phyloP scores from a whole-genome alignment of 331 rosid species.

The Pyracantha coccinea region DNA sequence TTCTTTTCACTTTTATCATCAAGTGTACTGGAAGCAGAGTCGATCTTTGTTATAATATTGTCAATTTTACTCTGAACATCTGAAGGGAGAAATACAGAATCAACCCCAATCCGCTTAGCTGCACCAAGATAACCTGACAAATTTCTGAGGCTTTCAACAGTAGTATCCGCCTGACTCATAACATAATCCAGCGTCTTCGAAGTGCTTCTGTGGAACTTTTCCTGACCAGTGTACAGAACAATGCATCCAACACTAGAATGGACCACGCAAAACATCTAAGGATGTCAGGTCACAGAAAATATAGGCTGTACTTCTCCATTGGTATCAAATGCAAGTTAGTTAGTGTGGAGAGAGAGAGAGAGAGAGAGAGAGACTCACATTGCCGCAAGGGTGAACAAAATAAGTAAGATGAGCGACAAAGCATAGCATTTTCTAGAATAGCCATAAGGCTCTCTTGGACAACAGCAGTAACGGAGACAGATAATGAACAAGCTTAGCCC shows the following conservation, averaged over 20 bases:
- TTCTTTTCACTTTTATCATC: constrained; percentile 11
- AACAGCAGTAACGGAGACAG: constrained; percentile 30
- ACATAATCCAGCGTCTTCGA: constrained; percentile 12
- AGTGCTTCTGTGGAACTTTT: constrained; percentile 31
- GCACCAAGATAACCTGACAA: constrained; percentile 37
- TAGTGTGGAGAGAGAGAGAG: too few species aligned
- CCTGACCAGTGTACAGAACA: constrained; percentile 41
- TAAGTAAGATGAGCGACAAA: constrained; percentile 35
- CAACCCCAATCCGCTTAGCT: constrained; percentile 37
- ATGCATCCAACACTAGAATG: constrained; percentile 34
- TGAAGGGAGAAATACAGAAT: constrained; percentile 30
- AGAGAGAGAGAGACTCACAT: constrained; percentile 21
- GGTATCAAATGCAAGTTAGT: too few species aligned
- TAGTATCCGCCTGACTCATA: constrained; percentile 18
- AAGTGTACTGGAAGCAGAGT: constrained; percentile 22
- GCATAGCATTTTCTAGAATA: constrained; percentile 35
- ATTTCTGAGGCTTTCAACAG: constrained; percentile 24
- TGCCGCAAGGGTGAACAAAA: constrained; percentile 42
- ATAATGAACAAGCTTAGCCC: constrained; percentile 26
- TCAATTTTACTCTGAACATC: constrained; percentile 32
- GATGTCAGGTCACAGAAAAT: not conserved
- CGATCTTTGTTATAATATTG: constrained; percentile 10
- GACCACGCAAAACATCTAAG: not conserved
- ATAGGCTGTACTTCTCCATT: too few species aligned
- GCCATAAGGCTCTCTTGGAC: constrained; percentile 20